Evolutionary conservation across 805 yeast species (phyloP).

Genomic region (Aciculoconidium aculeatum): DNA sequence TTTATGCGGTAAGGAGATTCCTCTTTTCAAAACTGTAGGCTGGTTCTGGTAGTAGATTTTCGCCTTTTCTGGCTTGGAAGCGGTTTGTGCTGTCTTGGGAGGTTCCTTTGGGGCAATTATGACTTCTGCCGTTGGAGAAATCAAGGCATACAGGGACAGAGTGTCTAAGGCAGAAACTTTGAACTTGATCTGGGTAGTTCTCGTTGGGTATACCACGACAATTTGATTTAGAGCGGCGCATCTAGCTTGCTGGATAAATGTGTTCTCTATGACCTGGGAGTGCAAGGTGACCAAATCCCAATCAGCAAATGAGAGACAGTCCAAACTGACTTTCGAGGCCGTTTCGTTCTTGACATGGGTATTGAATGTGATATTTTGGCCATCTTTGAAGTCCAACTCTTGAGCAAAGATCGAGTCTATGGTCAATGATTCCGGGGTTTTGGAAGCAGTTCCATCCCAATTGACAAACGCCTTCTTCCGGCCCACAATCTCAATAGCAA

Average conservation of each 20-base stretch:
- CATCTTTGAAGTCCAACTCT: constrained; percentile 41
- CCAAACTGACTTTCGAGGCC: constrained; percentile 63
- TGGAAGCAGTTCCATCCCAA: constrained; percentile 57
- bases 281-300: constrained; percentile 90
- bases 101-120: constrained; percentile 67
- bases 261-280: constrained; percentile 69
- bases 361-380: constrained; percentile 20
- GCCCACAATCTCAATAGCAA: constrained; percentile 44
- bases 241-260: constrained; percentile 72
- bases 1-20: constrained; percentile 51
- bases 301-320: constrained; percentile 71
- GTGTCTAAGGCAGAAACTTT: constrained; percentile 40
- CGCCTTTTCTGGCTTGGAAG: constrained; percentile 45
- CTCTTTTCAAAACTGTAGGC: constrained; percentile 44
- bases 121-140: constrained; percentile 62
- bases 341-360: constrained; percentile 43
- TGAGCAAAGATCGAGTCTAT: constrained; percentile 65
- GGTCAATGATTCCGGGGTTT: constrained; percentile 37
- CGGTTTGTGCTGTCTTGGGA: constrained; percentile 43
- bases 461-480: constrained; percentile 42
- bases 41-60: constrained; percentile 19
- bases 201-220: constrained; percentile 64
- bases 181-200: constrained; percentile 55
- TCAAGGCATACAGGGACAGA: constrained; percentile 41
- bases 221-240: constrained; percentile 57